Evolutionary conservation across 768 basidiomycete species (phyloP).

Genomic region (Collybiopsis confluens): DNA sequence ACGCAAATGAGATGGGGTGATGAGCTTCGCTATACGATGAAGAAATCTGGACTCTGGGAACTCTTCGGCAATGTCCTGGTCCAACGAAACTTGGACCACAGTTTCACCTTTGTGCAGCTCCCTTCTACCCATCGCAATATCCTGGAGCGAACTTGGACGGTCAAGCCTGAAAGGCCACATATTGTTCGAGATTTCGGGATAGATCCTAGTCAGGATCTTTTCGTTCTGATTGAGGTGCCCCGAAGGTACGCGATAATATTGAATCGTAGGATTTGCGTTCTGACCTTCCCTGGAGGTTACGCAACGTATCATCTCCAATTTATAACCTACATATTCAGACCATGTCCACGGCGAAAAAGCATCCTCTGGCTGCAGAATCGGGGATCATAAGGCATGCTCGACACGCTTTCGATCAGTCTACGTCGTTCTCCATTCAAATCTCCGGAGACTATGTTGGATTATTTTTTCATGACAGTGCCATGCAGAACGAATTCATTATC

Average conservation of each 20-base stretch:
- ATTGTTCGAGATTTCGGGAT: conserved; percentile 54
- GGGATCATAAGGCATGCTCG: conserved; percentile 28
- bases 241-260: conserved; percentile 21
- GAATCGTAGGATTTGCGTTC: background rate
- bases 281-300: conserved; percentile 7
- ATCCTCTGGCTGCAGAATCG: conserved; percentile 36
- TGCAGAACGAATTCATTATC: conserved; percentile 38
- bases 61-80: conserved; percentile 55
- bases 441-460: conserved; percentile 49
- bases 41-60: conserved; percentile 47
- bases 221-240: conserved; percentile 44
- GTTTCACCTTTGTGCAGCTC: conserved; percentile 41
- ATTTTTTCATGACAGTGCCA: conserved; percentile 35
- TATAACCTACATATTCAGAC: conserved; percentile 42
- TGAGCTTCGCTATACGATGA: conserved; percentile 32
- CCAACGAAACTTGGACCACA: conserved; percentile 26
- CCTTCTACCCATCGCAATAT: conserved; percentile 48
- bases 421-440: conserved; percentile 50
- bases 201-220: conserved; percentile 64
- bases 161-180: conserved; percentile 27
- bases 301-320: conserved; percentile 9
- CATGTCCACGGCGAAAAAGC: conserved; percentile 39
- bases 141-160: conserved; percentile 38
- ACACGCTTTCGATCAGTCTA: conserved; percentile 12
- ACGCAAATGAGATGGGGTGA: conserved; percentile 31